Conservation (phyloP, 768 basidiomycete species). For the Leccinellum albellum region DNA sequence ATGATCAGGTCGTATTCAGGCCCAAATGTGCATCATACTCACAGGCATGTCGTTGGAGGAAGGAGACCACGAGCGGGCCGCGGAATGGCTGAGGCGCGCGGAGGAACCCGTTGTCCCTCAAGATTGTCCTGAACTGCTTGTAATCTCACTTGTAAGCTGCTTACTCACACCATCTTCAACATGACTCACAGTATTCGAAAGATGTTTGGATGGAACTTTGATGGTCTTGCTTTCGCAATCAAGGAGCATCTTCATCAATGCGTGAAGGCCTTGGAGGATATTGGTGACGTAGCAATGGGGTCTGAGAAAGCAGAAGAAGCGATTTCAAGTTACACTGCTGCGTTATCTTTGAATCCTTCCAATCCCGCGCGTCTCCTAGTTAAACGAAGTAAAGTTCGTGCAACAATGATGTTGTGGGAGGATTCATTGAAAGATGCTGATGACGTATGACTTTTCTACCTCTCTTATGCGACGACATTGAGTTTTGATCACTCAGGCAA, state of each 20-base stretch:
- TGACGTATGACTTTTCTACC: not conserved
- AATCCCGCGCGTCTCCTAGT: not conserved
- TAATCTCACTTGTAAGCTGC: constrained; percentile 9
- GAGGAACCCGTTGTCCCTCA: not conserved
- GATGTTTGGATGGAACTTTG: constrained; percentile 14
- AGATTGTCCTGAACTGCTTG: not conserved
- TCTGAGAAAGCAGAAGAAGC: not conserved
- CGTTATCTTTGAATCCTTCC: not conserved
- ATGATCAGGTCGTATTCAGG: not conserved
- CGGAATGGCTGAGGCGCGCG: not conserved
- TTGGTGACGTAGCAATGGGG: not conserved
- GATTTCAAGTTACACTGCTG: not conserved
- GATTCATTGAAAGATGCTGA: constrained; percentile 8
- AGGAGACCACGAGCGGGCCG: not conserved
- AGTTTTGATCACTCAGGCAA: not conserved
- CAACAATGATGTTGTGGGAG: not conserved
- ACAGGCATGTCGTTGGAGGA: not conserved
- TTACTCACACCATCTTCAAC: too few species aligned
- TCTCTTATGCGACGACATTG: not conserved
- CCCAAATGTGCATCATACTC: constrained; percentile 4
- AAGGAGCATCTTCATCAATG: not conserved
- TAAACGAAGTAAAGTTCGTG: constrained; percentile 4
- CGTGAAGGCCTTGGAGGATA: not conserved
- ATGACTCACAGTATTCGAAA: not conserved
- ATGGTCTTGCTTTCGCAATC: not conserved